These are phyloP conservation scores for Phytophthora fragariaefolia DNA, from an alignment of 352 stramenopile species.

Conservation along the genomic window DNA sequence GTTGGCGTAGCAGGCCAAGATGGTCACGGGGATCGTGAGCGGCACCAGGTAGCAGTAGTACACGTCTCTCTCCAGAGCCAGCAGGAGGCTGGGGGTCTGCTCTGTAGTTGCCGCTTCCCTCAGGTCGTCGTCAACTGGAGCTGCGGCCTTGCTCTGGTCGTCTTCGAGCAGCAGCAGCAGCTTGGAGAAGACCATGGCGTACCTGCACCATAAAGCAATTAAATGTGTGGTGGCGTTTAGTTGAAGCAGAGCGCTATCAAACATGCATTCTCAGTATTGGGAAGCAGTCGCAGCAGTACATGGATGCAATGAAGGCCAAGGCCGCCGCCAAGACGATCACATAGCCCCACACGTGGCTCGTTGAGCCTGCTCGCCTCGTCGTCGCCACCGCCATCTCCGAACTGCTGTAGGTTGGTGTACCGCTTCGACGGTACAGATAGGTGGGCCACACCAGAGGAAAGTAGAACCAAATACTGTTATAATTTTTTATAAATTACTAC, in stretches of 20 bases:
- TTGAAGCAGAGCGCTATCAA: too few species aligned
- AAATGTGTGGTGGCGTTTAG: not conserved
- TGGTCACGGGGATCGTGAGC: slow-evolving; percentile 78
- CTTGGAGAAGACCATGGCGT: slow-evolving; percentile 80
- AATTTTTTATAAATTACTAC: not conserved
- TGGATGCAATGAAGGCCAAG: slow-evolving; percentile 61
- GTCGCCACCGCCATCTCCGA: slow-evolving; percentile 27
- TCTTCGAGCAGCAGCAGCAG: slow-evolving; percentile 44
- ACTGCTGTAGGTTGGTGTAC: not conserved
- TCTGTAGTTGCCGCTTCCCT: not conserved
- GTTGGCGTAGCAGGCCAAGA: slow-evolving; percentile 81
- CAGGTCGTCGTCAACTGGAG: not conserved
- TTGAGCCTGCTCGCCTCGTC: slow-evolving; percentile 63
- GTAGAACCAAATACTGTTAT: too few species aligned
- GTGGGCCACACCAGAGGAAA: not conserved
- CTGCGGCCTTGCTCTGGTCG: not conserved
- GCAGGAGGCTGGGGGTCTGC: slow-evolving; percentile 35
- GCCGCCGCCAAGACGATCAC: slow-evolving; percentile 67
- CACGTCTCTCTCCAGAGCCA: slow-evolving; percentile 62
- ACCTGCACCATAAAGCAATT: slow-evolving; percentile 46
- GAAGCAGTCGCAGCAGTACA: slow-evolving; percentile 57
- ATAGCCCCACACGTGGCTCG: slow-evolving; percentile 81
- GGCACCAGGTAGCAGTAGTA: slow-evolving; percentile 86
- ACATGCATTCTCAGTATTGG: too few species aligned
- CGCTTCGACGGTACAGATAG: not conserved